phyloP scores from a whole-genome alignment of 768 basidiomycete species.

The Termitomyces sp. region DNA sequence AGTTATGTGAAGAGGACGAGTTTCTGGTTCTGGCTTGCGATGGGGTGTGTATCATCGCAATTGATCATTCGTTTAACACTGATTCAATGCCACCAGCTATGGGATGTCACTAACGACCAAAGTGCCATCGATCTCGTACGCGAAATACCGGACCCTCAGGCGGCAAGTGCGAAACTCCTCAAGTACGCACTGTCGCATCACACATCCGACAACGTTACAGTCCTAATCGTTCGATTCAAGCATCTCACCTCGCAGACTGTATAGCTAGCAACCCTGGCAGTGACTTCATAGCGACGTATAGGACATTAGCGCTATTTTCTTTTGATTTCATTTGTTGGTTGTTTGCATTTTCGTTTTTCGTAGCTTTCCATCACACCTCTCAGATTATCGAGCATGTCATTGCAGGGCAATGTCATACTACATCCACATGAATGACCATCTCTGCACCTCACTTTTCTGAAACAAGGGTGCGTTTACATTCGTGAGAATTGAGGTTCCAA shows the following conservation, averaged over 20 bases:
- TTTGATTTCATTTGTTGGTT: neutral
- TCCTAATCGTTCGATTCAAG: conserved; percentile 83
- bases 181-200: conserved; percentile 84
- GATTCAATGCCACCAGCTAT: conserved; percentile 52
- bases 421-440: neutral
- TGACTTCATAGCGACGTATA: neutral
- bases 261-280: neutral
- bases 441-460: neutral
- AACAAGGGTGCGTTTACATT: too few relatives aligned
- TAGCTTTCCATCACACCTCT: neutral
- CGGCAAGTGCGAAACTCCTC: conserved; percentile 68
- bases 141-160: conserved; percentile 68
- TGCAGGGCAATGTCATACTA: neutral
- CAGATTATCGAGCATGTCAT: neutral
- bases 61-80: neutral
- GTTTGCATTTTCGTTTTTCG: neutral
- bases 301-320: neutral
- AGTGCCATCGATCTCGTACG: conserved; percentile 83
- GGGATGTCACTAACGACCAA: conserved; percentile 95
- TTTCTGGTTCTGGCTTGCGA: conserved; percentile 96
- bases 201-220: conserved; percentile 93
- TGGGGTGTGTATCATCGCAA: conserved; percentile 58
- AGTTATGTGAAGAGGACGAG: conserved; percentile 86
- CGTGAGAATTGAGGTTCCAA: neutral
- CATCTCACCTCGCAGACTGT: conserved; percentile 20